A percentile compares a stretch with the other conserved stretches of the same genome.
Conservation (phyloP, 2,329 filamentous ascomycete genomes). For the Chrysosporium queenslandicum region DNA sequence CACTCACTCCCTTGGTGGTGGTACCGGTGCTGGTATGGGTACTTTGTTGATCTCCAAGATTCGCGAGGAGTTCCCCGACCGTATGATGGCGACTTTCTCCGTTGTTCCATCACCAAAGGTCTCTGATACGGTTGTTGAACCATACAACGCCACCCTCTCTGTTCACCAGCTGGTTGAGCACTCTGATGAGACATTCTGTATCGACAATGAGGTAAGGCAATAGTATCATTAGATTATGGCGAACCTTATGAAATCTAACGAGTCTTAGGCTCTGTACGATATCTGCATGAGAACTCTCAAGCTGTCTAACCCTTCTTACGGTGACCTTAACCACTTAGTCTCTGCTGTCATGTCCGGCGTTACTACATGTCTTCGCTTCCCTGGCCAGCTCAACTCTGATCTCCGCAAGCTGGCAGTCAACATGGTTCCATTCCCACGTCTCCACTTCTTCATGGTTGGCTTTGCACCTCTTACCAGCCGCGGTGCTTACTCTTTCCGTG, state of each 20-base stretch:
- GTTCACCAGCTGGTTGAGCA: constrained; percentile 99
- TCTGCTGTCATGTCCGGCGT: constrained; percentile 99
- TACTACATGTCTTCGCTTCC: constrained; percentile 97
- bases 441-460: constrained; percentile 99
- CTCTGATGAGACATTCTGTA: constrained; percentile 99
- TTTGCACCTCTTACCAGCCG: constrained; percentile 96
- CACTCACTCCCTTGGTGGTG: constrained; percentile 88
- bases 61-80: constrained; percentile 93
- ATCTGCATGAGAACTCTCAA: constrained; percentile 99
- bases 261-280: constrained; percentile 73
- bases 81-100: constrained; percentile 98
- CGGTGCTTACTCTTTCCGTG: constrained; percentile 88
- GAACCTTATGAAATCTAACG: constrained; percentile 13
- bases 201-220: constrained; percentile 76
- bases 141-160: constrained; percentile 98
- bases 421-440: constrained; percentile 99
- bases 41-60: constrained; percentile 97
- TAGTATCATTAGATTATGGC: neutral
- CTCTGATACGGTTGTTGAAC: constrained; percentile 98
- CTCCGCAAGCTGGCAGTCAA: constrained; percentile 99
- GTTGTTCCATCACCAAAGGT: constrained; percentile 97
- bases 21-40: constrained; percentile 96
- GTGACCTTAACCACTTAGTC: constrained; percentile 98
- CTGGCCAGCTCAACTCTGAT: constrained; percentile 98
- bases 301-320: constrained; percentile 96